Conservation (phyloP, 768 basidiomycete genomes). For the Chlorophyllum brunneum region DNA sequence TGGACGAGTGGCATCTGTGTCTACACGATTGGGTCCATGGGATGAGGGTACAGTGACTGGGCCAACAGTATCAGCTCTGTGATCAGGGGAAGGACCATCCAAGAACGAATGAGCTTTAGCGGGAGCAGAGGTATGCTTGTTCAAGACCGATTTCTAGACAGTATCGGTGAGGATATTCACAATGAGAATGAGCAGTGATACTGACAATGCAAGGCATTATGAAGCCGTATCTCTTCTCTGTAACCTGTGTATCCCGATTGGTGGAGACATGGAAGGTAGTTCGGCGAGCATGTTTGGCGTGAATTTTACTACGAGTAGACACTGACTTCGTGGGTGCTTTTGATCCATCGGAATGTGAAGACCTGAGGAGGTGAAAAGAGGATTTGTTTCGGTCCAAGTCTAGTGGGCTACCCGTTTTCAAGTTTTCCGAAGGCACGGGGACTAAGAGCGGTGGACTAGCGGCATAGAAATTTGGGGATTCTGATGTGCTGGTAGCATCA, state of each 20-base stretch:
- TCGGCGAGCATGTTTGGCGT: not conserved
- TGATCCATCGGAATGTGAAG: not conserved
- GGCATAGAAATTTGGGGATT: not conserved
- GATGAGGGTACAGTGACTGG: not conserved
- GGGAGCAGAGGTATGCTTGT: not conserved
- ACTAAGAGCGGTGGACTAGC: not conserved
- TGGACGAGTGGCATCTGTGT: not conserved
- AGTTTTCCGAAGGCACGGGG: not conserved
- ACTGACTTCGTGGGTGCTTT: not conserved
- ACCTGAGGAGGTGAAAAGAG: not conserved
- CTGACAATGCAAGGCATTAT: slow-evolving; percentile 9
- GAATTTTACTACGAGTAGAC: too few species aligned
- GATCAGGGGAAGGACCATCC: not conserved
- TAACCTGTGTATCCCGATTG: not conserved
- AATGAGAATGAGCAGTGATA: not conserved
- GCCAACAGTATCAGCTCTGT: not conserved
- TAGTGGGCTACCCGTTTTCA: not conserved
- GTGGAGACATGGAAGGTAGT: not conserved
- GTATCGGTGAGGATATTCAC: not conserved
- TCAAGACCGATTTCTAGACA: not conserved
- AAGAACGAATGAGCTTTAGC: not conserved
- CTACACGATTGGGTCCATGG: not conserved
- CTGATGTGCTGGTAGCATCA: not conserved
- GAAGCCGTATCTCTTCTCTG: slow-evolving; percentile 3
- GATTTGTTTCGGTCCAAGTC: not conserved